Conservation (phyloP, 2,329 filamentous ascomycete species). For the Paradendryphiella salina region DNA sequence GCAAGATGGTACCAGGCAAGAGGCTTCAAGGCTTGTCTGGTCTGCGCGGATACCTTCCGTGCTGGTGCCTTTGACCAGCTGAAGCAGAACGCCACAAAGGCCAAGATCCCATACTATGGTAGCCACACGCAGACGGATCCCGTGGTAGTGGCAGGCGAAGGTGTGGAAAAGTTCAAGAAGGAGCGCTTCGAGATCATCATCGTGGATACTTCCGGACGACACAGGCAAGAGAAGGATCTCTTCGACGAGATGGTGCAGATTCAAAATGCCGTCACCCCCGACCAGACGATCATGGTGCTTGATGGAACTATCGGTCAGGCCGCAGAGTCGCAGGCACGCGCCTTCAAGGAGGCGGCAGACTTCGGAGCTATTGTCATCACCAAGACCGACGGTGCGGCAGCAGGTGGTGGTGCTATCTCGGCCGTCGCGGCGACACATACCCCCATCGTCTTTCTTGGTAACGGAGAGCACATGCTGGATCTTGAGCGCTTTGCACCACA, state of each 20-base stretch:
- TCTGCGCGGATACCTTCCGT: slow-evolving; percentile 98
- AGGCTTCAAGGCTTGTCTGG: slow-evolving; percentile 89
- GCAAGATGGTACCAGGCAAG: slow-evolving; percentile 92
- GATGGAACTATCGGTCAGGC: slow-evolving; percentile 96
- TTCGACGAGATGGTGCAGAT: slow-evolving; percentile 99
- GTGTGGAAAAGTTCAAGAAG: slow-evolving; percentile 99
- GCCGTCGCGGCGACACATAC: slow-evolving; percentile 95
- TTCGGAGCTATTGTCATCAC: slow-evolving; percentile 99
- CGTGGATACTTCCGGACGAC: slow-evolving; percentile 92
- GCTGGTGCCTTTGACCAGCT: slow-evolving; percentile 97
- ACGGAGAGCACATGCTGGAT: slow-evolving; percentile 95
- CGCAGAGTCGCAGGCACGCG: slow-evolving; percentile 89
- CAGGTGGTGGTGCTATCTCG: slow-evolving; percentile 94
- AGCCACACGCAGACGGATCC: slow-evolving; percentile 96
- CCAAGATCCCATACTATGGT: slow-evolving; percentile 98
- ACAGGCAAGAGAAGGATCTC: slow-evolving; percentile 90
- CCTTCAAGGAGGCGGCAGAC: slow-evolving; percentile 95
- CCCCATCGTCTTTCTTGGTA: slow-evolving; percentile 96
- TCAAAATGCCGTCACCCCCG: slow-evolving; percentile 82
- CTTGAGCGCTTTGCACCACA: slow-evolving; percentile 90
- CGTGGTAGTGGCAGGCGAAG: slow-evolving; percentile 87
- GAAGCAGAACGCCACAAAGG: slow-evolving; percentile 98
- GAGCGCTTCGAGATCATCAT: slow-evolving; percentile 98
- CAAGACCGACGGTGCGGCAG: slow-evolving; percentile 94
- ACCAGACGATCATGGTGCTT: slow-evolving; percentile 98